Base-by-base conservation (phyloP, 1,139 yeast genomes). In the Blastobotrys ciferrii region DNA sequence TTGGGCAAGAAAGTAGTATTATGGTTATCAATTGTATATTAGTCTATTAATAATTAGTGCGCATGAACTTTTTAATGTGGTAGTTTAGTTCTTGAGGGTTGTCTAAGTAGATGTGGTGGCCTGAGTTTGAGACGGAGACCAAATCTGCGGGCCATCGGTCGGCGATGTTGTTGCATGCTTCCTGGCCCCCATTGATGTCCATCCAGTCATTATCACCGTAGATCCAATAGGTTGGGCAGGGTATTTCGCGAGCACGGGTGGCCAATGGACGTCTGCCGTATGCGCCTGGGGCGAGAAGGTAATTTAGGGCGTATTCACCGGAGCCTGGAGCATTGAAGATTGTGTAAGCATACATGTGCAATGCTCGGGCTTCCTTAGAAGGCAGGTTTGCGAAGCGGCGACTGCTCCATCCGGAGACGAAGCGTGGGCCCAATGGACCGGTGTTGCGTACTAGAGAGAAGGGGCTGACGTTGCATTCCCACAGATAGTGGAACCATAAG, bases 151-250 rank as follows among this genome's bases (percentile, higher is more conserved):
- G 15, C 25, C 48, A 37, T 7, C 12, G 6, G 6, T 13, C 32
- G n/a, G 32, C 19, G 17, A 50, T 45, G 33, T 65, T 56, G 23
- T 72, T 59, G 2, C 70, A 73, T 42, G 81, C 79, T 49, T 76
- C 74, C 7, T 67, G 59, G 0, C 96, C 96, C 0, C 94, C 92
- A 44, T 76, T 78, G 1, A 77, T 71, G 61, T 86, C 85, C 96
- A 89, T 89, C 77, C 92, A 89, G 63, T 89, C 97, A 56, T 74
- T 79, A 56, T 84, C 82, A 0, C 97, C 97, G 63, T 88, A 89
- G 33, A 87, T 64, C 67, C 89, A 74, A 1, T 78, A 61, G 23
- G 78, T 72, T 35, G 42, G 47, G 31, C 53, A 48, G 9, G 61
- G 58, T 11, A 75, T 51, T 20, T 65, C 57, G 1, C 66, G 61